Conservation (phyloP, 805 yeast species). For the Metschnikowia proteae region DNA sequence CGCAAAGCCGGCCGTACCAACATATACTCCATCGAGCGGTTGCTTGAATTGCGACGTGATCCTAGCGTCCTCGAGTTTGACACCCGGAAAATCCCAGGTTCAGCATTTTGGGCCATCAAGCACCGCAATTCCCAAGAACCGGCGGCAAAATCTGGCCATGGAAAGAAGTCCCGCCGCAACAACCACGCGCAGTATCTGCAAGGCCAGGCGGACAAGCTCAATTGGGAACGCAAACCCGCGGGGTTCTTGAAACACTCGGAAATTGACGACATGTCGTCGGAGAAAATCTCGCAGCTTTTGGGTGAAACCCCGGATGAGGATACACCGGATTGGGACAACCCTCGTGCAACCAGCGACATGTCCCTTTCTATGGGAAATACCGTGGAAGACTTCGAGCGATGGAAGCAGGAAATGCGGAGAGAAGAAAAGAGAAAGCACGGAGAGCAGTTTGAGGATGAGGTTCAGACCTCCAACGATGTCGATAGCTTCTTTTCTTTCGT, state of each 20-base stretch:
- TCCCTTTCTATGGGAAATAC: constrained; percentile 45
- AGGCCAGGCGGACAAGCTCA: constrained; percentile 17
- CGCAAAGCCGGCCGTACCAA: constrained; percentile 12
- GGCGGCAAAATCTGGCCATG: constrained; percentile 7
- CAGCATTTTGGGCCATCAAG: constrained; percentile 47
- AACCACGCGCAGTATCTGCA: constrained; percentile 8
- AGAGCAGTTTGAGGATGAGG: constrained; percentile 21
- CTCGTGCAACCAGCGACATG: constrained; percentile 23
- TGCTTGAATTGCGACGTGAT: constrained; percentile 31
- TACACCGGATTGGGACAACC: constrained; percentile 40
- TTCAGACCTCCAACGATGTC: constrained; percentile 32
- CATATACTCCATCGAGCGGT: constrained; percentile 27
- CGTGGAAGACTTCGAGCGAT: constrained; percentile 54
- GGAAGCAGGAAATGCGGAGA: constrained; percentile 52
- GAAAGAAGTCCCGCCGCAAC: constrained; percentile 16
- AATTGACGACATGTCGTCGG: constrained; percentile 29
- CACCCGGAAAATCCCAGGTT: constrained; percentile 40
- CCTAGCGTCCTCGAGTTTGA: constrained; percentile 33
- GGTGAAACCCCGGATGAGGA: constrained; percentile 35
- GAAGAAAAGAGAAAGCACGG: constrained; percentile 49
- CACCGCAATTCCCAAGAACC: constrained; percentile 7
- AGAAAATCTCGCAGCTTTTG: constrained; percentile 32
- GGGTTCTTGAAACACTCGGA: constrained; percentile 22
- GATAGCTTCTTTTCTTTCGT: constrained; percentile 43
- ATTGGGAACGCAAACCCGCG: constrained; percentile 31